These are phyloP conservation scores for Leccinum cinnamomeum DNA, from an alignment of 1,284 basidiomycete species.

Conservation along the genomic window DNA sequence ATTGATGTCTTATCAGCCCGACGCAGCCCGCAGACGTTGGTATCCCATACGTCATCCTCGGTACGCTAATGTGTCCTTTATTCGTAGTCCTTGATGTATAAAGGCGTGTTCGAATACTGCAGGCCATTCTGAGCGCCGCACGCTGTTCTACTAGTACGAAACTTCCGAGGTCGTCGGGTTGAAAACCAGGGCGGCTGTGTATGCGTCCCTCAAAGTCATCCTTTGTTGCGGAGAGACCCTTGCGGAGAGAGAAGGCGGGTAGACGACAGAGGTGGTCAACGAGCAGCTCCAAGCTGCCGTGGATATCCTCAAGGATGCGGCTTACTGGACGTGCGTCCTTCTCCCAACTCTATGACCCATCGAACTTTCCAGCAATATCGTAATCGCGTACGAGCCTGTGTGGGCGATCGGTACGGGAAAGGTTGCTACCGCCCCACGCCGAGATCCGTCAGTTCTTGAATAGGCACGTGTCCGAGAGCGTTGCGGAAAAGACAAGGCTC, in stretches of 20 bases:
- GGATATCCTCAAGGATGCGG: slow-evolving; percentile 52
- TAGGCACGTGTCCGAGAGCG: slow-evolving; percentile 33
- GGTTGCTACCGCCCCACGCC: slow-evolving; percentile 90
- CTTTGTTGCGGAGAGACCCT: slow-evolving; percentile 97
- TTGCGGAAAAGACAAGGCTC: slow-evolving; percentile 40
- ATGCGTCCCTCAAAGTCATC: slow-evolving; percentile 80
- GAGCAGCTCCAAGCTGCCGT: slow-evolving; percentile 83
- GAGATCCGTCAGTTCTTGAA: slow-evolving; percentile 81
- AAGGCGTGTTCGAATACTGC: background rate
- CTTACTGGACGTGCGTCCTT: slow-evolving; percentile 75
- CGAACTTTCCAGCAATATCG: slow-evolving; percentile 66
- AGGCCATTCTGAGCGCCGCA: slow-evolving; percentile 96
- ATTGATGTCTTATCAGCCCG: no score
- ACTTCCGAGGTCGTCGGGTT: slow-evolving; percentile 76
- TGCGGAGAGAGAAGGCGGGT: slow-evolving; percentile 78
- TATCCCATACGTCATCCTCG: slow-evolving; percentile 93
- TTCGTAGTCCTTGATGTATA: background rate
- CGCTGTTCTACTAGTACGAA: slow-evolving; percentile 77
- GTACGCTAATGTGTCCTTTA: slow-evolving; percentile 37
- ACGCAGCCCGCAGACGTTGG: slow-evolving; percentile 23
- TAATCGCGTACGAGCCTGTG: slow-evolving; percentile 95
- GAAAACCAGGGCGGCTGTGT: slow-evolving; percentile 50
- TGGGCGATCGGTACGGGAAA: slow-evolving; percentile 99
- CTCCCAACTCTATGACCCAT: background rate
- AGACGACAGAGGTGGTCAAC: slow-evolving; percentile 82